Conservation (phyloP, 495 filamentous ascomycete genomes). For the Podospora tetraspora region DNA sequence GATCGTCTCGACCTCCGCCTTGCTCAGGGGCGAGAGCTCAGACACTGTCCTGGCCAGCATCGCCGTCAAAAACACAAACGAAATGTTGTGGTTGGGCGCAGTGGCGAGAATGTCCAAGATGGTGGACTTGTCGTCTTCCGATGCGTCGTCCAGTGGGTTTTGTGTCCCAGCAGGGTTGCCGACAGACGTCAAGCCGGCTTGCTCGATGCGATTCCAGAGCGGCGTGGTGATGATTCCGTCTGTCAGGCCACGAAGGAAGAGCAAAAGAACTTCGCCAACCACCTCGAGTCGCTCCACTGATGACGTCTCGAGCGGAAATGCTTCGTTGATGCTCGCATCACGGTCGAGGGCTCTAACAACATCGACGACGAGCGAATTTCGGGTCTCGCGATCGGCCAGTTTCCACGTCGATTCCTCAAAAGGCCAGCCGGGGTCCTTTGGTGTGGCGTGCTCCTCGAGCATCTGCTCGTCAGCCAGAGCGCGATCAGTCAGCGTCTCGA, state of each 20-base stretch:
- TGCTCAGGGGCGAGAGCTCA: constrained; percentile 44
- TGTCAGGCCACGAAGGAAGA: constrained; percentile 64
- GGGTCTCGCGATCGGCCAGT: constrained; percentile 22
- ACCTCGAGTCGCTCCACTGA: constrained; percentile 64
- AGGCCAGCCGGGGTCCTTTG: constrained; percentile 64
- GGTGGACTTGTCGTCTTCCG: constrained; percentile 62
- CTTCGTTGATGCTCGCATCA: constrained; percentile 50
- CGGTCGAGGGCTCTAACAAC: constrained; percentile 67
- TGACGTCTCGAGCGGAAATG: constrained; percentile 55
- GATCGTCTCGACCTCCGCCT: constrained; percentile 30
- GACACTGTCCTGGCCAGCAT: constrained; percentile 54
- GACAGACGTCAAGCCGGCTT: constrained; percentile 44
- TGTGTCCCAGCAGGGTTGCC: constrained; percentile 20
- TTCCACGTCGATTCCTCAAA: constrained; percentile 51
- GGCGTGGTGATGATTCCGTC: constrained; percentile 66
- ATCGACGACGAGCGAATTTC: constrained; percentile 28
- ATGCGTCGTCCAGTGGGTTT: constrained; percentile 42
- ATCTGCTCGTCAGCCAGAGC: constrained; percentile 79
- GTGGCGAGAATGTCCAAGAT: constrained; percentile 68
- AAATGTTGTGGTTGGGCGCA: constrained; percentile 72
- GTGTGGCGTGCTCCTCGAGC: constrained; percentile 58
- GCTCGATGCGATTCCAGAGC: constrained; percentile 68
- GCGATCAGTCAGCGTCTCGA: constrained; percentile 70
- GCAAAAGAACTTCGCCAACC: constrained; percentile 58
- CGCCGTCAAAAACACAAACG: constrained; percentile 77